Evolutionary conservation across 192 early-diverging fungal genomes (phyloP).

Genomic region (Backusella tarrabulga): DNA sequence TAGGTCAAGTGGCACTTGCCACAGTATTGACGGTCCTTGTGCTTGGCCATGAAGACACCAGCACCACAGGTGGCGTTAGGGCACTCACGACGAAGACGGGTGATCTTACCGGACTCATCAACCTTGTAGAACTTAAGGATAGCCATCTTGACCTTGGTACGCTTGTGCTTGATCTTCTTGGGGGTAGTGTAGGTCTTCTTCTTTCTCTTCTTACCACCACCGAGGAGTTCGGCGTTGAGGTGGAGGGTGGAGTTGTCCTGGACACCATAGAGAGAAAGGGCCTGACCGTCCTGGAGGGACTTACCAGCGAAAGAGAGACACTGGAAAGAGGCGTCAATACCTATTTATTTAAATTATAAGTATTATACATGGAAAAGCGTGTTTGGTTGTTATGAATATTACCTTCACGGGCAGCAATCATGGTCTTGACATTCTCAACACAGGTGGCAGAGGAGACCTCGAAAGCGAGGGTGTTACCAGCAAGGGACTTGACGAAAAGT

Average conservation of each 20-base stretch:
- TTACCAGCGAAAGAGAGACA: slow-evolving; percentile 55
- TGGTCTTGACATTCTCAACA: slow-evolving; percentile 56
- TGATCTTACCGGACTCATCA: slow-evolving; percentile 94
- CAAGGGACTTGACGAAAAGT: slow-evolving; percentile 64
- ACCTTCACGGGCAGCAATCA: slow-evolving; percentile 56
- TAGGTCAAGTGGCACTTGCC: slow-evolving; percentile 95
- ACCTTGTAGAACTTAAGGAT: slow-evolving; percentile 99
- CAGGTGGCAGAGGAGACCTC: slow-evolving; percentile 51
- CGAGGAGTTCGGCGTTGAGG: slow-evolving; percentile 67
- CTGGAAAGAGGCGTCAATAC: slow-evolving; percentile 60
- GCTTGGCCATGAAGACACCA: slow-evolving; percentile 99
- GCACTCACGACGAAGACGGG: slow-evolving; percentile 98
- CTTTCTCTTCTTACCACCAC: slow-evolving; percentile 98
- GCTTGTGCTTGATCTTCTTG: slow-evolving; percentile 99
- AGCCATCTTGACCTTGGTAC: slow-evolving; percentile 98
- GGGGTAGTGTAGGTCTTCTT: slow-evolving; percentile 99
- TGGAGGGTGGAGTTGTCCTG: slow-evolving; percentile 76
- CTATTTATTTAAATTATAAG: slow-evolving; percentile 15
- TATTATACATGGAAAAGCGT: background rate
- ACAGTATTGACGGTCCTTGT: slow-evolving; percentile 98
- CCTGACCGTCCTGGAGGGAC: slow-evolving; percentile 48
- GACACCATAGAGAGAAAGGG: slow-evolving; percentile 52
- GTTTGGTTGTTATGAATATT: background rate
- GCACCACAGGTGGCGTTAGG: slow-evolving; percentile 95
- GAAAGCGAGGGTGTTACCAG: slow-evolving; percentile 63